Evolutionary conservation across 192 early-diverging fungal genomes (phyloP), one percentile per base, ranked within the genome.

Genomic region (Globomyces pollinis-pini): DNA sequence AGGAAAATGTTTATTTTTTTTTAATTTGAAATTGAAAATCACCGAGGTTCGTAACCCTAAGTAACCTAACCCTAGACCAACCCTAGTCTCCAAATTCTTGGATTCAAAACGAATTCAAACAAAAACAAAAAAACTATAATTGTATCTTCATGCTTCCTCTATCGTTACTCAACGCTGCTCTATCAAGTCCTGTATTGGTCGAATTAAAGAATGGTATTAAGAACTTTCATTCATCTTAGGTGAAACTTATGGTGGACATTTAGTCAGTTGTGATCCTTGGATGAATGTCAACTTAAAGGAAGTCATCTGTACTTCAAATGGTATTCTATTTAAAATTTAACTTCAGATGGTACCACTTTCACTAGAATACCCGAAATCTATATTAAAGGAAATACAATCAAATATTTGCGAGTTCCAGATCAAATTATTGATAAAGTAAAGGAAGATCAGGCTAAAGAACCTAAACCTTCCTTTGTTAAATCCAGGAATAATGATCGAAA

Each of bases 181-280:
- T 85, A 63, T 89, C 88, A 21, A 87, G 88, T 64, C 88, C 90
- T 38, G 89, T 94, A 78, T 77, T 93, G 52, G 91, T 98, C n/a
- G 95, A 98, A 65, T 69, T 98, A 50, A 98, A 98, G 67, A 93
- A 87, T 69, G 95, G 71, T 71, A 68, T 7, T 20, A n/a, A n/a
- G n/a, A n/a, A 12, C 33, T 29, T 31, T 16, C 15, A 8, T 6
- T 23, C 31, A 50, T 20, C 36, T 13, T 30, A 79, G 78, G 94
- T 65, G 94, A 97, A 69, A 93, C 96, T 24, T 98, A 93, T 71
- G 96, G 94, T 66, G 96, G 96, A 9, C 91, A 94, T 75, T 84
- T 98, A 73, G 90, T 91, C 52, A 90, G 86, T 63, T 96, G 91
- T 75, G 90, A 96, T 69, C 91, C 91, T 62, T 96, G 90, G 83